Evolutionary conservation across 164 flowering plant genomes (phyloP).

Genomic region (Magnolia officinalis): DNA sequence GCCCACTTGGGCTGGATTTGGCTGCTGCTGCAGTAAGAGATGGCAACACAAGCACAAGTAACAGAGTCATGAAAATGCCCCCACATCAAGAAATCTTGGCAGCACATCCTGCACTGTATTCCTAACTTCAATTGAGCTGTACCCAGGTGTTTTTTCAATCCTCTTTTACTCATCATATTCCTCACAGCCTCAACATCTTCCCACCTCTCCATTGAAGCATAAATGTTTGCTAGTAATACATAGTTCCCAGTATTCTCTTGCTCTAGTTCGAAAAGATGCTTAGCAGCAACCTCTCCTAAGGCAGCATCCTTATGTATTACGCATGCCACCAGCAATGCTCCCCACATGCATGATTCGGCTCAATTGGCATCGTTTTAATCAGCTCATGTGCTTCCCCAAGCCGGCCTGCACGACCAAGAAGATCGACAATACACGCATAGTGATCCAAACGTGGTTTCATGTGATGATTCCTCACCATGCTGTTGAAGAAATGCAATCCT

Average conservation of each 20-base stretch:
- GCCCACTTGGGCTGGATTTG: too few species aligned
- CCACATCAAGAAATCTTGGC: not conserved
- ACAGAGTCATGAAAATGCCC: not conserved
- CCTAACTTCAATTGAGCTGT: slow-evolving; percentile 45
- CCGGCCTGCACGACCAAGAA: slow-evolving; percentile 73
- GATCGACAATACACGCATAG: slow-evolving; percentile 70
- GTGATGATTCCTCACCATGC: slow-evolving; percentile 31
- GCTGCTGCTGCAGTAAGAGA: too few species aligned
- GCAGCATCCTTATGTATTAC: slow-evolving; percentile 62
- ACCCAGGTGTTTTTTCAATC: slow-evolving; percentile 57
- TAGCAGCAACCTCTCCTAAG: slow-evolving; percentile 63
- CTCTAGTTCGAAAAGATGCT: slow-evolving; percentile 59
- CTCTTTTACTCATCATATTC: slow-evolving; percentile 39
- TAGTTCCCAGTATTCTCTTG: slow-evolving; percentile 80
- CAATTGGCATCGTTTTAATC: slow-evolving; percentile 53
- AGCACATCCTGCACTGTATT: slow-evolving; percentile 3
- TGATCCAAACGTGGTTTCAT: slow-evolving; percentile 39
- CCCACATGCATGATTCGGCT: slow-evolving; percentile 66
- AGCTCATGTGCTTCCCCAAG: slow-evolving; percentile 55
- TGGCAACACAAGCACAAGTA: too few species aligned
- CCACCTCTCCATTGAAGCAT: slow-evolving; percentile 68
- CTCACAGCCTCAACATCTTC: slow-evolving; percentile 63
- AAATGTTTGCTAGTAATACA: slow-evolving; percentile 64
- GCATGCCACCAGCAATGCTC: slow-evolving; percentile 74
- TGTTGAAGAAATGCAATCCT: slow-evolving; percentile 53